Percentiles rank a stretch among this genome's conserved stretches.
These are phyloP conservation scores for Elsinoe australis DNA, from an alignment of 2,329 filamentous ascomycete genomes.

Conservation along the genomic window DNA sequence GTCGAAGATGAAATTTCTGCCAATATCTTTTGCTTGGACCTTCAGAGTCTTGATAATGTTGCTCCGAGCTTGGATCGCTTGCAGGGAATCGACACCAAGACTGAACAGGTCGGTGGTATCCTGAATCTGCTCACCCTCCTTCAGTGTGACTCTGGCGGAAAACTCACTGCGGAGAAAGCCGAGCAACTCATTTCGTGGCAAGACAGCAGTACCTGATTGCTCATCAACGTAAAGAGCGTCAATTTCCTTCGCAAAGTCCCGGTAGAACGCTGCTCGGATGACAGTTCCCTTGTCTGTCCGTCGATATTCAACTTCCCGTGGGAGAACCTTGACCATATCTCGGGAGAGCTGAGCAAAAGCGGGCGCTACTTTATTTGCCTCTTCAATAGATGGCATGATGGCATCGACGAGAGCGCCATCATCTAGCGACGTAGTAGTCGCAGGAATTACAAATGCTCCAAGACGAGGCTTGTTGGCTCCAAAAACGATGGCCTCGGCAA, in stretches of 20 bases:
- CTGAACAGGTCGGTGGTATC: constrained; percentile 51
- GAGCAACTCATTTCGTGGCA: constrained; percentile 22
- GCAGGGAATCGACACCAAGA: constrained; percentile 51
- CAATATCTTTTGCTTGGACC: constrained; percentile 40
- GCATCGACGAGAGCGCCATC: constrained; percentile 43
- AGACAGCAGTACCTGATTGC: constrained; percentile 21
- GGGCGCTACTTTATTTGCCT: constrained; percentile 42
- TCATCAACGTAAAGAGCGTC: constrained; percentile 32
- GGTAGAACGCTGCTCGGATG: constrained; percentile 44
- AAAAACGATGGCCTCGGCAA: constrained; percentile 51
- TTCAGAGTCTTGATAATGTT: constrained; percentile 47
- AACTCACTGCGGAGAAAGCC: constrained; percentile 19
- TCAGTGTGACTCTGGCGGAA: constrained; percentile 22
- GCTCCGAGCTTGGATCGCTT: constrained; percentile 49
- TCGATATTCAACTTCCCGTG: constrained; percentile 38
- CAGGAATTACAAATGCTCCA: constrained; percentile 48
- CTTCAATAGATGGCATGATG: constrained; percentile 43
- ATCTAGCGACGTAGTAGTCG: constrained; percentile 33
- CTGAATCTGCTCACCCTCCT: constrained; percentile 20
- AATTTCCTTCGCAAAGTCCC: constrained; percentile 39
- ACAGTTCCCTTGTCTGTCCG: constrained; percentile 49
- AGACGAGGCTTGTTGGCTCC: constrained; percentile 45
- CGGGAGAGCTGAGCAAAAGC: constrained; percentile 45
- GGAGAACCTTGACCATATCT: constrained; percentile 45
- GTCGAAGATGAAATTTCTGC: constrained; percentile 53